Evolutionary conservation across 306 rosid genomes (phyloP), one percentile per base, ranked within the genome.

Genomic region (Purshia tridentata): DNA sequence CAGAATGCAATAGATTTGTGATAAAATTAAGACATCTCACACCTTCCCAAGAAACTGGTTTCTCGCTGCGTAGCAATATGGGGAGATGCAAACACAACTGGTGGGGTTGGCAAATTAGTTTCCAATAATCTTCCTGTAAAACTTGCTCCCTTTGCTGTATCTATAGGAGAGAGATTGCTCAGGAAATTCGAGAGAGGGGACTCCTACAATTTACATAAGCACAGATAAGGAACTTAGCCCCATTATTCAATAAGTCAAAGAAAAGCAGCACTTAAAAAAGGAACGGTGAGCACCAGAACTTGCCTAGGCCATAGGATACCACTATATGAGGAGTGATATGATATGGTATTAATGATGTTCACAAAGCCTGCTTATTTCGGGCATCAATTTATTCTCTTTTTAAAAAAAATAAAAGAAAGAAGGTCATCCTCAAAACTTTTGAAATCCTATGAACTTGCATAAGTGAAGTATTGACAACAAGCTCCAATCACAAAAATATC

Each of bases 61-160:
- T 74, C 72, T 15, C 67, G 29, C 52, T 68, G 80, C 67, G 45
- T 19, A 69, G 62, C 66, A 15, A 62, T 23, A 47, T 6, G 73
- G 14, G 84, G 80, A 70, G 84, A 75, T 29, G 76, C 41, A 64
- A 75, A 75, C 15, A 70, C 78, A 6, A 59, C 58, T 1, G 70
- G 44, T 1, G 69, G 73, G 14, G 62, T 75, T 2, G 80, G 77
- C 64, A 80, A 46, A 71, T 41, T 56, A 48, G 37, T 50, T 44
- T 63, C 76, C 4, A 66, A 29, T 14, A 29, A 74, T 29, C 72
- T 60, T 18, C 48, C 64, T 1, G 72, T 46, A 63, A 20, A 68
- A 61, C 44, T 11, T 0, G 1, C 40, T 4, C 35, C 20, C n/a
- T 54, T 69, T 1, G 6, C 44, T 0, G 73, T 74, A 49, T 47